Base-by-base conservation (phyloP, 2,329 filamentous ascomycete genomes). In the Stemphylium vesicarium region DNA sequence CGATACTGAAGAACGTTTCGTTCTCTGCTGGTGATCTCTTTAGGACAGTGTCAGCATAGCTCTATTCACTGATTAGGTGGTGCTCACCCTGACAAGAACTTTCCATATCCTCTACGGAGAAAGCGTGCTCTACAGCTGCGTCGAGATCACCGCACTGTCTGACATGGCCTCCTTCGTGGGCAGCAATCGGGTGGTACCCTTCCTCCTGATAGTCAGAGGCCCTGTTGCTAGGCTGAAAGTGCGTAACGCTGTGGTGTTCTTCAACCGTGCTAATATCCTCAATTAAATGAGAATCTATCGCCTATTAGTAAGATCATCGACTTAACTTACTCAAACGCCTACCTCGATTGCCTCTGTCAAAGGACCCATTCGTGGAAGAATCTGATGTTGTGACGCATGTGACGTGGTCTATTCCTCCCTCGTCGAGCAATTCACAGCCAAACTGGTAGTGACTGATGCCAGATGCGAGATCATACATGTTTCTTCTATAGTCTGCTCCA, bases 81-180 rank as follows among this genome's bases (percentile, higher is more conserved):
- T 12, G 60, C 59, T 60, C 16, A 62, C 57, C 31, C 57, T 53
- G 10, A 45, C 33, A 44, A 51, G 53, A 32, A 50, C 33, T 11
- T 37, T 57, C 16, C 22, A 50, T 45, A 32, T 44, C 31, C 20
- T 56, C 32, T 46, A 20, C 37, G 26, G 55, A 54, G 60, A 63
- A 53, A 47, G 51, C 46, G 41, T 47, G 29, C 54, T 20, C 12
- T 50, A 42, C 15, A 22, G 47, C 32, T 50, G n/a, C 31, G 9
- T 29, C 1, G 4, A 42, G 31, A 37, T 50, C 2, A 31, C 22
- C 5, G 12, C 22, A 3, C 38, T 37, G 15, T 43, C 15, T 29
- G 5, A 22, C 38, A 2, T 16, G 5, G 13, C 42, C 7, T 4
- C 39, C 22, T 36, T 8, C 10, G 22, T 50, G n/a, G 3, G 38